Evolutionary conservation across 495 filamentous ascomycete genomes (phyloP).

Genomic region (Jackrogersella minutella): DNA sequence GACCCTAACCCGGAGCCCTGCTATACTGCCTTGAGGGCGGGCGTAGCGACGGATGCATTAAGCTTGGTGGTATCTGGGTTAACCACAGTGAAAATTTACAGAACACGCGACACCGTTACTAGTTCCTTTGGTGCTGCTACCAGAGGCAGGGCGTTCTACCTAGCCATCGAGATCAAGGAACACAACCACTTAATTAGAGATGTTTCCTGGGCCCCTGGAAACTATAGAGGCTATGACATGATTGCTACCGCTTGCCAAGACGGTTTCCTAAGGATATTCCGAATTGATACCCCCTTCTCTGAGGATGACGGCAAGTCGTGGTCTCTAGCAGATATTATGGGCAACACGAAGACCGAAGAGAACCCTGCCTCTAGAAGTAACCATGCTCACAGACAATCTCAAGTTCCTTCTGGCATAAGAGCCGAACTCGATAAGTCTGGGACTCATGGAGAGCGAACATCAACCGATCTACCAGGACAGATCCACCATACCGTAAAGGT

Average conservation of each 20-base stretch:
- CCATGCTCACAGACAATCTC: slow-evolving; percentile 36
- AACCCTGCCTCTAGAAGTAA: slow-evolving; percentile 21
- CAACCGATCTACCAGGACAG: slow-evolving; percentile 51
- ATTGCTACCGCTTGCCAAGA: slow-evolving; percentile 94
- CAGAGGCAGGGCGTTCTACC: slow-evolving; percentile 72
- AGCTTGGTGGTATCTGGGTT: slow-evolving; percentile 85
- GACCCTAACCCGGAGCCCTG: slow-evolving; percentile 83
- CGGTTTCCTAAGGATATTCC: slow-evolving; percentile 84
- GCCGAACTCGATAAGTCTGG: slow-evolving; percentile 65
- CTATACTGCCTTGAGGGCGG: slow-evolving; percentile 76
- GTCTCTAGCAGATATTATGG: slow-evolving; percentile 44
- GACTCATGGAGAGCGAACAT: slow-evolving; percentile 45
- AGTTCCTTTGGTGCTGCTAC: slow-evolving; percentile 59
- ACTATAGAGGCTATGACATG: slow-evolving; percentile 84
- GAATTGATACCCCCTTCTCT: slow-evolving; percentile 68
- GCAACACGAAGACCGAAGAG: slow-evolving; percentile 32
- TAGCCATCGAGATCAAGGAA: slow-evolving; percentile 74
- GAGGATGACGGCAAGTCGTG: slow-evolving; percentile 44
- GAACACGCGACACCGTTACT: slow-evolving; percentile 68
- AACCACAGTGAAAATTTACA: slow-evolving; percentile 79
- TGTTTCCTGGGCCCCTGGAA: slow-evolving; percentile 90
- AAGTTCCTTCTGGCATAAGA: slow-evolving; percentile 61
- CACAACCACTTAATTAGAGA: slow-evolving; percentile 84
- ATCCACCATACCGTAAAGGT: slow-evolving; percentile 57
- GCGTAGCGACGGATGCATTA: slow-evolving; percentile 75